Base-by-base conservation (phyloP, 2,329 filamentous ascomycete species). In the Neofusicoccum umdonicola region DNA sequence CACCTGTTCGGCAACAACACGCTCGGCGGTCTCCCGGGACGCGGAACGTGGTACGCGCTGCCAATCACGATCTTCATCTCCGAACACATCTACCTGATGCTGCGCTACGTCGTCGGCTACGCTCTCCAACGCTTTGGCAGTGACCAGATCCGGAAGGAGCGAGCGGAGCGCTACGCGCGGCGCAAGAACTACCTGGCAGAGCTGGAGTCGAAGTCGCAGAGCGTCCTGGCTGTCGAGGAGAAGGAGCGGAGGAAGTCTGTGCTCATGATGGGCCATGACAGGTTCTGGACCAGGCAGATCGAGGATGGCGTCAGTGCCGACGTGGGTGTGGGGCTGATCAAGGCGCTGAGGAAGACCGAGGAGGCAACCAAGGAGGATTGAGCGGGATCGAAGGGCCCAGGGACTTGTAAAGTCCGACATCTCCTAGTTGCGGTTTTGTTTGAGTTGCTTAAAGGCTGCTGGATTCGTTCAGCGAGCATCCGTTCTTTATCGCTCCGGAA, bases 21-120 rank as follows among this genome's bases (percentile, higher is more conserved):
- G 19, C 31, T 48, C 11, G 19, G 41, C 17, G 73, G 72, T 3
- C 67, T 63, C 5, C 66, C 69, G 47, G 56, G 56, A 4, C 27
- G 31, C n/a, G 42, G 56, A 2, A 57, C 72, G 15, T 76, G 73
- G 73, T 70, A 70, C 11, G 70, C 69, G 9, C 67, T 76, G 0
- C 73, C 73, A 0, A 66, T 75, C 34, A 74, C 71, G 1, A 71
- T 76, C 12, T 69, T 76, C 11, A 58, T 73, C 0, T 72, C 72
- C 0, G 74, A 76, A 51, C 73, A 76, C 60, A 70, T 75, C 37
- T 76, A 75, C 65, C 70, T 75, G 63, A 69, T 68, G 6, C 71
- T 75, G 52, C 68, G 73, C 48, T 70, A 69, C 27, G 69, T 65
- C 3, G 73, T 74, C 1, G 66, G 72, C 7, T 73, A 71, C 39